Percentiles rank a stretch among this genome's conserved stretches.
These are phyloP conservation scores for Hyaloscypha finlandica DNA, from an alignment of 495 filamentous ascomycete genomes.

Conservation along the genomic window DNA sequence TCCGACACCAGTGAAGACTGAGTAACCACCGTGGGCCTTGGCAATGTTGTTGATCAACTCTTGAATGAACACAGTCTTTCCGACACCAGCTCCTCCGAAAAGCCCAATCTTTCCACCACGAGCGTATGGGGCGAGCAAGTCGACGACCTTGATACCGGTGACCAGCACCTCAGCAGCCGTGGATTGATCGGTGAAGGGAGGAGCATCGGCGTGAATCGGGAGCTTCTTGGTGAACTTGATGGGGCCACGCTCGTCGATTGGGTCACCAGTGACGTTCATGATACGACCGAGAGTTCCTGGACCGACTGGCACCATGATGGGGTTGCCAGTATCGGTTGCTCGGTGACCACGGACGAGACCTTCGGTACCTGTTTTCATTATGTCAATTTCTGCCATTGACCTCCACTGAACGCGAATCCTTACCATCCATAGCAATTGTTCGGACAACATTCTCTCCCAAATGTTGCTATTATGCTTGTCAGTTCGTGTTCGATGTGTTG, in stretches of 20 bases:
- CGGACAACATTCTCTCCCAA: conserved; percentile 98
- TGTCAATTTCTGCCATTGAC: conserved; percentile 26
- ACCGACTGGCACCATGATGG: conserved; percentile 98
- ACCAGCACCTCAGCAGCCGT: conserved; percentile 94
- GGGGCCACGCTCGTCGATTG: conserved; percentile 98
- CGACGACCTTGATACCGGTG: conserved; percentile 99
- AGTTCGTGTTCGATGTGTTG: conserved; percentile 35
- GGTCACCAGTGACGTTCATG: conserved; percentile 99
- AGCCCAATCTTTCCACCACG: conserved; percentile 99
- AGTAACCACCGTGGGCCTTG: conserved; percentile 99
- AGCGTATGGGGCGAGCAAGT: conserved; percentile 96
- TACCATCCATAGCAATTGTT: conserved; percentile 99
- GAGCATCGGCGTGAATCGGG: conserved; percentile 94
- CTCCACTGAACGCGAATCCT: conserved; percentile 38
- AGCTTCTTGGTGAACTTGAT: conserved; percentile 86
- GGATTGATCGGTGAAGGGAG: conserved; percentile 89
- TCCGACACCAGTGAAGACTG: conserved; percentile 99
- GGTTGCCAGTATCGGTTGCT: conserved; percentile 85
- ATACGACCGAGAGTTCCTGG: conserved; percentile 95
- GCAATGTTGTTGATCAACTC: conserved; percentile 99
- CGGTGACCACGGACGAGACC: conserved; percentile 90
- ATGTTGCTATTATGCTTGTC: conserved; percentile 79
- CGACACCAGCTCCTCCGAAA: conserved; percentile 99
- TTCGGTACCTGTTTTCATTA: conserved; percentile 76
- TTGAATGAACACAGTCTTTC: conserved; percentile 99